Evolutionary conservation across 2,329 filamentous ascomycete species (phyloP), one percentile per base, ranked within the genome.

Genomic region (Zymoseptoria ardabiliae): DNA sequence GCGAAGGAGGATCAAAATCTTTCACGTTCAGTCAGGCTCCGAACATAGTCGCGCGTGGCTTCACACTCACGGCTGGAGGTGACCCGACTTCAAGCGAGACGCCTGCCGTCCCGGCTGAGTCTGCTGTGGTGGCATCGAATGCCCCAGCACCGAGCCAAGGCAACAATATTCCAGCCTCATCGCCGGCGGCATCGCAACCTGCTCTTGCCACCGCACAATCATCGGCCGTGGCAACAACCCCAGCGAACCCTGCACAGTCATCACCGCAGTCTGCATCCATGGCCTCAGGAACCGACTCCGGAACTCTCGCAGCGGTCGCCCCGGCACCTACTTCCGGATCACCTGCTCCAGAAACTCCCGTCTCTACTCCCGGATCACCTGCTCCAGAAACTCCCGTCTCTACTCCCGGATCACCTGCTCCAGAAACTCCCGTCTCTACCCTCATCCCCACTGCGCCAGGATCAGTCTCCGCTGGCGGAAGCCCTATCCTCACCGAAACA

Each of bases 401-500:
- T 22, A 20, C 23, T 23, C n/a, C 35, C n/a, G n/a, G 20, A 41
- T 19, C 35, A 19, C 13, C 54, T 30, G 2, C 50, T 10, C 17
- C 25, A 20, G 21, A 25, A 8, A 17, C 58, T 11, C 41, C 54
- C 20, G 28, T 50, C 17, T 17, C 58, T 6, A 20, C 19, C 7
- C 22, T 54, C 17, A 9, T n/a, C 5, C 35, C 35, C 35, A 54
- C 56, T 7, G 50, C 50, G 9, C 48, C 57, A 7, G 57, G 21
- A 50, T 21, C 21, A 0, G 1, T 23, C 2, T 22, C 50, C 3
- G 51, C 57, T 0, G 48, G 8, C 4, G 11, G 4, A 1, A 17
- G 8, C 10, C 51, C 51, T 21, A 51, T 49, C 53, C 9, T 55
- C 19, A 61, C 59, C 13, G 41, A 61, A 7, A 61, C 59, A 0